A percentile compares a stretch with the other conserved stretches of the same genome.
phyloP scores from a whole-genome alignment of 2,329 filamentous ascomycete genomes.

The Aureobasidium vineae region DNA sequence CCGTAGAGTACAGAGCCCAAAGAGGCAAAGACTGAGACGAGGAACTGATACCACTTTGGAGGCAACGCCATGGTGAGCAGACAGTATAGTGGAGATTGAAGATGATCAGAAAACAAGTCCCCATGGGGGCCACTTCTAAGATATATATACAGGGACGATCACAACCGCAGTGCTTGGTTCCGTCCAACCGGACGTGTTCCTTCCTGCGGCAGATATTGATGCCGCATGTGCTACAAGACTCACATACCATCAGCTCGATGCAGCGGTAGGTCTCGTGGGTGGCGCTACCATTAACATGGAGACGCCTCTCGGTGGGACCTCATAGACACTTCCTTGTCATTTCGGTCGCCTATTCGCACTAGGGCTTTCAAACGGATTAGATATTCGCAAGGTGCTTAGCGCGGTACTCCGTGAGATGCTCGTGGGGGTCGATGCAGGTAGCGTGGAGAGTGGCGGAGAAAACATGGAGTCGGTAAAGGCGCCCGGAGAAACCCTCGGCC shows the following conservation, averaged over 20 bases:
- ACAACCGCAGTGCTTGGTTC: background rate
- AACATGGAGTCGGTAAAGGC: conserved; percentile 15
- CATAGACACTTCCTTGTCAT: background rate
- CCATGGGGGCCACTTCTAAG: background rate
- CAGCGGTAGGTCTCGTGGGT: conserved; percentile 9
- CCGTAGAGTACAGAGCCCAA: conserved; percentile 59
- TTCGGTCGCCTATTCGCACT: conserved; percentile 1
- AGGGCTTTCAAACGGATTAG: background rate
- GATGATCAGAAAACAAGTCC: conserved; percentile 9
- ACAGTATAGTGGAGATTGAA: background rate
- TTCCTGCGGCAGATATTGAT: conserved; percentile 9
- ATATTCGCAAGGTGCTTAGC: background rate
- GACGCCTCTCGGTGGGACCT: conserved; percentile 19
- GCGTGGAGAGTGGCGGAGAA: conserved; percentile 20
- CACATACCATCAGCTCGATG: conserved; percentile 5
- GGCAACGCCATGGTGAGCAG: conserved; percentile 50
- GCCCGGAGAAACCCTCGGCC: conserved; percentile 1
- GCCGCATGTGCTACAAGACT: conserved; percentile 1
- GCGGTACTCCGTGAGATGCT: background rate
- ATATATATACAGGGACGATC: conserved; percentile 15
- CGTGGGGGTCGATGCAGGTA: conserved; percentile 13
- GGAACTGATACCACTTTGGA: conserved; percentile 60
- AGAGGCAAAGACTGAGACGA: conserved; percentile 59
- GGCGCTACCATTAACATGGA: conserved; percentile 9
- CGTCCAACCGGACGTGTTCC: conserved; percentile 17